Evolutionary conservation across 305 asterid species (phyloP), one percentile per base, ranked within the genome.

Genomic region (Vinca major): DNA sequence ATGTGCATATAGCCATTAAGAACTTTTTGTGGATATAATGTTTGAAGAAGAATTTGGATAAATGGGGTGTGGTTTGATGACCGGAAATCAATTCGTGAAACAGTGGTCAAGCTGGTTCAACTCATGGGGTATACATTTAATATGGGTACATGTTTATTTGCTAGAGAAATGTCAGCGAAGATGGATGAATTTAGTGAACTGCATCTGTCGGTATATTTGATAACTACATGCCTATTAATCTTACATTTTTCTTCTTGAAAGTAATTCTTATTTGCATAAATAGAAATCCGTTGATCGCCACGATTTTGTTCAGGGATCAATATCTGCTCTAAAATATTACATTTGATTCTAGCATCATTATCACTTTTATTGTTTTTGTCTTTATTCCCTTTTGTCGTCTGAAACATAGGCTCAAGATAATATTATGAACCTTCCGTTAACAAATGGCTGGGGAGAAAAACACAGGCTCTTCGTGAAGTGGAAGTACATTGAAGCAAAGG

Each of bases 401-500:
- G 58, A 12, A 47, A 47, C 12, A 48, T 37, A 91, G 97, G 97
- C 95, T 62, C 97, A 94, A 86, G 97, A 91, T 80, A 94, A 94
- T 81, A 86, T 94, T 72, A 85, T 77, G 93, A 89, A 88, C 81
- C 92, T 91, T 77, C 91, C 90, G 37, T 80, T 91, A 72, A 81
- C 95, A 76, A 88, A 89, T 75, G 96, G 99, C 41, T 91, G 99
- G 99, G 99, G 99, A 69, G 96, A 88, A 83, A 94, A 94, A 82
- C 97, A 94, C 72, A 75, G 82, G 77, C 82, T 83, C 58, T 91
- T 87, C 21, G 85, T 89, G 69, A 94, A 89, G 80, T 91, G 97
- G 99, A 94, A 94, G 81, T 84, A 85, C 79, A 70, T 84, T 63
- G 99, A 91, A 84, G 91, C 99, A 58, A 88, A 86, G 99, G 99